Conservation (phyloP, 352 stramenopile genomes). For the Labyrinthula sp. region DNA sequence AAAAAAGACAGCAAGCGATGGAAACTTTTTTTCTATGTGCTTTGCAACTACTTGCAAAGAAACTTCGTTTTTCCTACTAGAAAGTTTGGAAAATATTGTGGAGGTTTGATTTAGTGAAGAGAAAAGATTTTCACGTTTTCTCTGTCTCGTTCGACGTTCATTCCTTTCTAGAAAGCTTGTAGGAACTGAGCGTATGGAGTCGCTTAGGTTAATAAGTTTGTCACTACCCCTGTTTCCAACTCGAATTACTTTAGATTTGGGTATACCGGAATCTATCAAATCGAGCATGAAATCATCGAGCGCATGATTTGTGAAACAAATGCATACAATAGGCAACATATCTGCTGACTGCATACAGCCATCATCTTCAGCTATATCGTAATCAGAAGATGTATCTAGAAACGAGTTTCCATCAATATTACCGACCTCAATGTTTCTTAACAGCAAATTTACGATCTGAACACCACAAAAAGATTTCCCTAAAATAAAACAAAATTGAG, state of each 20-base stretch:
- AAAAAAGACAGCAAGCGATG: too few species aligned
- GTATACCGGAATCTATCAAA: background rate
- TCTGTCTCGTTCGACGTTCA: background rate
- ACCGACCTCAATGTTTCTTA: background rate
- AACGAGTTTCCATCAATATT: background rate
- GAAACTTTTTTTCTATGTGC: too few species aligned
- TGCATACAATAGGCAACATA: background rate
- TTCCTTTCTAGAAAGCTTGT: background rate
- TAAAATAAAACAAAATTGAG: too few species aligned
- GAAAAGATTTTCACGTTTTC: background rate
- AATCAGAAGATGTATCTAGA: too few species aligned
- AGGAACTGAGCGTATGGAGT: background rate
- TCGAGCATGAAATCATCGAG: background rate
- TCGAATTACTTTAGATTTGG: background rate
- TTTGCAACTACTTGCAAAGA: too few species aligned
- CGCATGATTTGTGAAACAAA: background rate
- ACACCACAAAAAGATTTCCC: conserved; percentile 1
- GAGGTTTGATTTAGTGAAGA: background rate
- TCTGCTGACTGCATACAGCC: too few species aligned
- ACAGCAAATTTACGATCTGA: background rate
- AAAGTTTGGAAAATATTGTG: background rate
- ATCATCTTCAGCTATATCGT: too few species aligned
- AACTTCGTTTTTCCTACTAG: background rate
- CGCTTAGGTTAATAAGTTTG: background rate
- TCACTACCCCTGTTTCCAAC: background rate